Evolutionary conservation across 129 eudicot species (phyloP).

Genomic region (Kitagawia praeruptora): DNA sequence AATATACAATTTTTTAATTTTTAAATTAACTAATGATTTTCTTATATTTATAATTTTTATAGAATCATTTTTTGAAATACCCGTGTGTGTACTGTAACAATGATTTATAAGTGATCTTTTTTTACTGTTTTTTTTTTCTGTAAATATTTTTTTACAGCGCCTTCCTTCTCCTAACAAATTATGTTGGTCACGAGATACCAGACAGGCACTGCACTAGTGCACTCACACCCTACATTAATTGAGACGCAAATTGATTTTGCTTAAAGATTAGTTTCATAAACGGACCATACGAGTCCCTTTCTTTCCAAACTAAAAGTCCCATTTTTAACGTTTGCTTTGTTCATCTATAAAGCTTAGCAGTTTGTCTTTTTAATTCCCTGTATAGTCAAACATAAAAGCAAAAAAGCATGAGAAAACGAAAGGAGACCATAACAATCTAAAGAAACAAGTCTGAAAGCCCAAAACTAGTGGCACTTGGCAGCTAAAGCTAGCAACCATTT

Average conservation of each 20-base stretch:
- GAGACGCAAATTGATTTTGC: background rate
- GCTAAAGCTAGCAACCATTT: background rate
- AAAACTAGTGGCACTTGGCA: slow-evolving; percentile 1
- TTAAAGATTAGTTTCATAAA: background rate
- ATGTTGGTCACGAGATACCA: background rate
- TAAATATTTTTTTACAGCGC: background rate
- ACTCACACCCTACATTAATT: background rate
- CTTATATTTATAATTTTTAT: no score
- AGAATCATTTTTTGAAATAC: no score
- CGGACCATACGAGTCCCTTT: background rate
- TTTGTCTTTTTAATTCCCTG: background rate
- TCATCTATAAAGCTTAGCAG: background rate
- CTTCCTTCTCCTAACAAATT: background rate
- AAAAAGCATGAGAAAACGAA: background rate
- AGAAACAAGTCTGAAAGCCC: background rate
- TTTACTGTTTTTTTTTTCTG: no score
- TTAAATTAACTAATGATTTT: no score
- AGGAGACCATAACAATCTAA: background rate
- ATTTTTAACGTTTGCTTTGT: background rate
- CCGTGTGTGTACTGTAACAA: no score
- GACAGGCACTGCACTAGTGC: background rate
- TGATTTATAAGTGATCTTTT: no score
- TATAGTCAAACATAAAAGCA: background rate
- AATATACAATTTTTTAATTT: no score
- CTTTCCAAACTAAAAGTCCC: background rate